Evolutionary conservation across 208 protist genomes (phyloP), one percentile per base, ranked within the genome.

Genomic region (Zelonia costaricensis): DNA sequence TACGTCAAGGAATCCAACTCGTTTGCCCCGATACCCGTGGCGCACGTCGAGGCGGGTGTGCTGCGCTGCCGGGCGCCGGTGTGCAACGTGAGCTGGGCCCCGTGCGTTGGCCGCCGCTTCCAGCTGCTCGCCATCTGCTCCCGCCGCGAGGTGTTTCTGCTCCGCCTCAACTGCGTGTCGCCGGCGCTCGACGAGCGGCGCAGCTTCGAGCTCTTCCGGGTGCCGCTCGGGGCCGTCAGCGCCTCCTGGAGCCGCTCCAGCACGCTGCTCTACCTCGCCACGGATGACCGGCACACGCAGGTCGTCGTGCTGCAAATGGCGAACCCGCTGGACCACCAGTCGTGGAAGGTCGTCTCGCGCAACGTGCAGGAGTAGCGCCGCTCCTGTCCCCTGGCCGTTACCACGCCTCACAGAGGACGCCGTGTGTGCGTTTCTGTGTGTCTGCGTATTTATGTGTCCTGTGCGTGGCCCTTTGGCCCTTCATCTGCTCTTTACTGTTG

Each of bases 61-160:
- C 56, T 85, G 58, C 58, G 46, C 16, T 91, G 77, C 56, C 54
- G 71, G 12, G 48, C 57, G 7, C 73, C 85, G 4, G 76, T 96
- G 63, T 64, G 82, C 55, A 75, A 89, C 58, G 74, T 96, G 35
- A 63, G 76, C 43, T 96, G 86, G 86, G 87, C 80, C 5, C 80
- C 87, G 16, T 71, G 79, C 2, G 76, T 96, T 9, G 91, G 91
- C 23, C 77, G 91, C 15, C 69, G 73, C 13, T 96, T 96, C 64
- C 82, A 93, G 52, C 76, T 96, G 10, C 69, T 92, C 22, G 80
- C 80, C 13, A 77, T 94, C 16, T 93, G 91, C 69, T 92, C 87
- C 12, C 78, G 87, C 13, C 61, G 62, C 22, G 78, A 81, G 39
- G 87, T 96, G 46, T 78, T 85, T 44, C 74, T 96, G 54, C 38